These are phyloP conservation scores for Thelonectria discophora DNA, from an alignment of 2,329 filamentous ascomycete species.

Conservation along the genomic window DNA sequence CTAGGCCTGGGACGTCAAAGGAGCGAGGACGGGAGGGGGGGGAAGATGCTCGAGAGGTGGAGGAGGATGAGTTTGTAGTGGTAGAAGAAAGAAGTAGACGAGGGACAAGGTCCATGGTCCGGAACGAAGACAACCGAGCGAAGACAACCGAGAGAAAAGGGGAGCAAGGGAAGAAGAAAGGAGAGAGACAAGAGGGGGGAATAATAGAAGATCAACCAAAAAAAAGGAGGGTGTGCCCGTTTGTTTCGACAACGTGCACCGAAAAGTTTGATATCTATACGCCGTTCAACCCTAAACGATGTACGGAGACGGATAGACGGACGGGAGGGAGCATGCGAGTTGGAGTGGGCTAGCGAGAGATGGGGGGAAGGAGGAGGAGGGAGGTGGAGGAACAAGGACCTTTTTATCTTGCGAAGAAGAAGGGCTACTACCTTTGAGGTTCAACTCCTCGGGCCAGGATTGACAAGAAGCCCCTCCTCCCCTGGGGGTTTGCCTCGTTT, in stretches of 20 bases:
- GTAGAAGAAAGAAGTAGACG: slow-evolving; percentile 3
- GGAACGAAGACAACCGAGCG: no score
- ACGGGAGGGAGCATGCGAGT: slow-evolving; percentile 17
- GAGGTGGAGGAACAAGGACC: neutral
- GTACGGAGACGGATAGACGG: slow-evolving; percentile 11
- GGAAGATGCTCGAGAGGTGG: slow-evolving; percentile 5
- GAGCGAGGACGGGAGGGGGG: slow-evolving; percentile 3
- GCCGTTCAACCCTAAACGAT: slow-evolving; percentile 11
- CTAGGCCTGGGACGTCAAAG: neutral
- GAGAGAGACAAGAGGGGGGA: neutral
- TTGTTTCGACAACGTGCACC: neutral
- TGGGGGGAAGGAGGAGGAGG: no score
- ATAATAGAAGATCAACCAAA: no score
- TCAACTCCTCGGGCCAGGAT: no score
- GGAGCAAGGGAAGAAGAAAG: neutral
- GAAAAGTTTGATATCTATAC: slow-evolving; percentile 19
- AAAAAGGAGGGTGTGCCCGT: neutral
- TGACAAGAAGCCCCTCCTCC: neutral
- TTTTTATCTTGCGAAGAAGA: no score
- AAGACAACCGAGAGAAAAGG: no score
- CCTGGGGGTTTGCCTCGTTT: slow-evolving; percentile 16
- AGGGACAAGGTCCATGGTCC: slow-evolving; percentile 15
- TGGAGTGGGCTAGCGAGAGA: neutral
- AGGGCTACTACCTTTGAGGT: no score
- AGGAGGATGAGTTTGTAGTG: neutral